Evolutionary conservation across 1,139 yeast genomes (phyloP), one percentile per base, ranked within the genome.

Genomic region (Magnusiomyces sp.): DNA sequence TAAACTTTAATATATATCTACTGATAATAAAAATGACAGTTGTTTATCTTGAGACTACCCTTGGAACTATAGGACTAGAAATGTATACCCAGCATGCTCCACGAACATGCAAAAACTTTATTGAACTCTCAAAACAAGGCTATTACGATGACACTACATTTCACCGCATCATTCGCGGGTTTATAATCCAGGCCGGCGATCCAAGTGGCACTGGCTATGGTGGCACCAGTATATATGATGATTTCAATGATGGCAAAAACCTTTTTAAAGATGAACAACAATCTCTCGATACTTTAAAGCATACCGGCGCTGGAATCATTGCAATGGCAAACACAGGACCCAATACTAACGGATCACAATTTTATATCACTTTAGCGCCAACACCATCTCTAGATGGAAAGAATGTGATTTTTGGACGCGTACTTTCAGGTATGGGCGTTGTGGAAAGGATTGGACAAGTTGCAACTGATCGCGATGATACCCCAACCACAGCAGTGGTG

Each of bases 341-440:
- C 1, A 59, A 62, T 43, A 64, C 70, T 31, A 71, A 74, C 50
- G 75, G 64, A 16, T 70, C 73, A 47, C 58, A 75, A 64, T 75
- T 82, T 61, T 77, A 79, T 64, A 70, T 81, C 32, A 77, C 83
- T 1, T 62, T 77, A 51, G 67, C 67, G 19, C 67, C 71, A 7
- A 60, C 76, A 17, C 74, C 79, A 1, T 73, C 73, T 56, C 65
- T 75, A 50, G 73, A 75, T 56, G 71, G 73, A 19, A 70, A 71
- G 52, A 73, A 71, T 56, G 76, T 79, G 0, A 64, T 80, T n/a
- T 72, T 84, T 56, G 94, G 92, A 1, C 76, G 79, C 54, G 72
- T 83, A 10, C 72, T 70, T 10, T 79, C 76, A 1, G 79, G 79
- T 0, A 71, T 80, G 46, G 66, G 73, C 62, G 74, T 71, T n/a